Evolutionary conservation across 106 monocot genomes (phyloP), one percentile per base, ranked within the genome.

Genomic region (Allium cepa): DNA sequence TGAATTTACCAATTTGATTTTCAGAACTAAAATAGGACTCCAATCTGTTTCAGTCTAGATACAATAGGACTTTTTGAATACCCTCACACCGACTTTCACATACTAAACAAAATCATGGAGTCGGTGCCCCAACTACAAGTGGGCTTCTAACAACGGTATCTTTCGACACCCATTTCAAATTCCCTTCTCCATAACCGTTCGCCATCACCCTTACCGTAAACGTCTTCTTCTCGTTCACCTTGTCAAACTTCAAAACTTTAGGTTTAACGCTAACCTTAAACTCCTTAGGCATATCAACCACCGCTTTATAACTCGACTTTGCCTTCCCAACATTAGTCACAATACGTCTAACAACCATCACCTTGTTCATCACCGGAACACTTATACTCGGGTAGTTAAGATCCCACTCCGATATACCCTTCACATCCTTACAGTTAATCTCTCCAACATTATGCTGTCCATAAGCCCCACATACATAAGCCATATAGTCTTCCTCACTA

Each of bases 301-400:
- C 17, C 0, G 18, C 60, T 11, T 27, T 67, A 63, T 78, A 83
- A 12, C n/a, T 57, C 11, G 78, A 74, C 6, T 10, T 67, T 0
- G 74, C 74, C 52, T 56, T 53, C 4, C 80, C 80, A 8, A 70
- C 80, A 17, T 80, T 80, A 22, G 52, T 75, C 63, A 80, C 80
- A n/a, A 55, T 75, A 18, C 80, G 73, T 10, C 22, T 61, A 22
- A 61, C 28, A 14, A 47, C 27, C 64, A 9, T 6, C 8, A 0
- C 28, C 9, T 46, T 64, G 3, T 28, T 10, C 64, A 46, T 28
- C 11, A 8, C 26, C 5, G 36, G 36, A 36, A 36, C 36, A 1
- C 36, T 36, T 27, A 64, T 64, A 0, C 46, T 12, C 11, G 64
- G 64, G 28, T 64, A 64, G n/a, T 64, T 61, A 16, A 61, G 17